Conservation (phyloP, 2,329 filamentous ascomycete species). For the Neopestalotiopsis clavispora region DNA sequence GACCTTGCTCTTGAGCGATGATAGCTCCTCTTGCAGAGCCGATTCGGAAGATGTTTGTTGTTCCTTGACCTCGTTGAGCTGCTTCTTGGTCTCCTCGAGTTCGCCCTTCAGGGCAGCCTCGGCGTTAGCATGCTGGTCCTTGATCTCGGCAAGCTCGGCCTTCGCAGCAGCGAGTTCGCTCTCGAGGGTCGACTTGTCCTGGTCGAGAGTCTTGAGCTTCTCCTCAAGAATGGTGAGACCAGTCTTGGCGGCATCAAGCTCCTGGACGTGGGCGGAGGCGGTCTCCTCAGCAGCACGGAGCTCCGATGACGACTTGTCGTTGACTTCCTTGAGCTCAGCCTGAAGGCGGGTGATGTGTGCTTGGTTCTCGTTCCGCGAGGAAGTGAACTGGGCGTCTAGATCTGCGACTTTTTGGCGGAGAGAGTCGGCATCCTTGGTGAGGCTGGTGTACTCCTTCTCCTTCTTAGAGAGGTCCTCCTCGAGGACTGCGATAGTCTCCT, state of each 20-base stretch:
- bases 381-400: slow-evolving; percentile 36
- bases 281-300: slow-evolving; percentile 12
- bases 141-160: slow-evolving; percentile 39
- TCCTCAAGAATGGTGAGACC: slow-evolving; percentile 16
- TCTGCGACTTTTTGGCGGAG: slow-evolving; percentile 44
- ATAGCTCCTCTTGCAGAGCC: slow-evolving; percentile 8
- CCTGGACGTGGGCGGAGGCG: slow-evolving; percentile 24
- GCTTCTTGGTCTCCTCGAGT: slow-evolving; percentile 26
- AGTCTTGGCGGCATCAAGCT: slow-evolving; percentile 26
- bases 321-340: slow-evolving; percentile 31
- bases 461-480: slow-evolving; percentile 41
- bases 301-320: slow-evolving; percentile 7
- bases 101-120: slow-evolving; percentile 31
- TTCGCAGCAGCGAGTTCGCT: slow-evolving; percentile 38
- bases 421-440: slow-evolving; percentile 41
- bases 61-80: slow-evolving; percentile 5
- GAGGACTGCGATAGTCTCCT: slow-evolving; percentile 40
- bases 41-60: slow-evolving; percentile 1
- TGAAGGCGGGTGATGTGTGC: slow-evolving; percentile 40
- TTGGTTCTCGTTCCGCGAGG: slow-evolving; percentile 37
- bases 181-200: slow-evolving; percentile 39
- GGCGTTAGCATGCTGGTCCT: slow-evolving; percentile 37
- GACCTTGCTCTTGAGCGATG: slow-evolving; percentile 7
- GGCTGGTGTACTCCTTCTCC: slow-evolving; percentile 40
- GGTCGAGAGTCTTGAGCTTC: slow-evolving; percentile 39